Conservation (phyloP, 495 filamentous ascomycete genomes). For the Tricharina praecox region DNA sequence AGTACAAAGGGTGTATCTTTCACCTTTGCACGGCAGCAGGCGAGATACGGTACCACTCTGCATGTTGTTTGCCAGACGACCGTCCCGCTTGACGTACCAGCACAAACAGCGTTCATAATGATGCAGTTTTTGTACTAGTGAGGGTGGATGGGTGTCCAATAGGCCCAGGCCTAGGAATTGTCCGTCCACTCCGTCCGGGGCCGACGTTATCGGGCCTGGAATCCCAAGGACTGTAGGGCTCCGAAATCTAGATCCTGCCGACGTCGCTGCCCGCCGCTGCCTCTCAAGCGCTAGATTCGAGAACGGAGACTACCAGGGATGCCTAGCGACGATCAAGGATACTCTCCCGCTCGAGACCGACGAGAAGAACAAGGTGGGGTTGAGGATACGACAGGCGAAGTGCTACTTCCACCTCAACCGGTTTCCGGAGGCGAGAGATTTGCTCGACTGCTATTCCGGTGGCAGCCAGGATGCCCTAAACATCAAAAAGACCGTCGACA, state of each 20-base stretch:
- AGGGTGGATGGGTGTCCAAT: no score
- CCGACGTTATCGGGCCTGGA: no score
- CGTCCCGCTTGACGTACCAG: no score
- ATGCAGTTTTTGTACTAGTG: no score
- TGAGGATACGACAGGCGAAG: conserved; percentile 1
- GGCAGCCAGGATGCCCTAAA: not conserved
- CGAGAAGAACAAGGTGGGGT: not conserved
- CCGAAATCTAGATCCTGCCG: not conserved
- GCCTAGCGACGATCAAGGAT: not conserved
- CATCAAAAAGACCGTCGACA: not conserved
- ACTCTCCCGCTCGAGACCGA: not conserved
- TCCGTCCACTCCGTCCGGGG: no score
- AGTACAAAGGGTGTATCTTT: no score
- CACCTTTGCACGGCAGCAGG: no score
- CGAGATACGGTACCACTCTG: no score
- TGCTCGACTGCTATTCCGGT: not conserved
- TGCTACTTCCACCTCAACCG: not conserved
- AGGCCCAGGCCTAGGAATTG: no score
- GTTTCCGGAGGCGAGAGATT: not conserved
- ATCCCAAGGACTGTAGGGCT: no score
- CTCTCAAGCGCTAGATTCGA: conserved; percentile 1
- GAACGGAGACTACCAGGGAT: conserved; percentile 2
- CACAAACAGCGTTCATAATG: no score
- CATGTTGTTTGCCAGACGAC: no score
- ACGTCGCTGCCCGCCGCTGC: not conserved